Base-by-base conservation (phyloP, 495 filamentous ascomycete genomes). In the Penicillium simplicissimum region DNA sequence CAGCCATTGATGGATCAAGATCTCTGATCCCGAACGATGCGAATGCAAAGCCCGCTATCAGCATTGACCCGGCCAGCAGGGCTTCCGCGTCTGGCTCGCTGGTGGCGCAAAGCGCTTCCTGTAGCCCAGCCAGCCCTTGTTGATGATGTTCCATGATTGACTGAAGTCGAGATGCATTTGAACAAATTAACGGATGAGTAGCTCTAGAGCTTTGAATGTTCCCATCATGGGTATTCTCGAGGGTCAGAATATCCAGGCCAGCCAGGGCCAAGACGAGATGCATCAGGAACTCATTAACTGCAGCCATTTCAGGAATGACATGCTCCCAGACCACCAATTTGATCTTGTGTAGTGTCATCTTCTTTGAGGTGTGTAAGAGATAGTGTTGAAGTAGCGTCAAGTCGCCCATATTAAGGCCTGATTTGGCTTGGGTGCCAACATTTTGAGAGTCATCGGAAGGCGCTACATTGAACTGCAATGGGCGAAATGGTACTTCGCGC, bases 101-200 rank as follows among this genome's bases (percentile, higher is more conserved):
- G 21, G 52, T 33, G 15, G 48, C 28, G 17, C 53, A 35, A 6
- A 73, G 51, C 21, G 48, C 63, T 37, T 67, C 58, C n/a, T 66
- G 59, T 8, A 73, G 53, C 7, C 68, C 68, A 11, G 62, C 47
- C 15, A 73, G 58, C 2, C 70, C 68, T 52, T 52, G 52, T 56
- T 73, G 70, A 45, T 73, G 66, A 42, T 73, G 68, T 48, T 67
- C 65, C 33, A 71, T 57, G 1, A 73, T 48, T 5, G 11, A 11
- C 17, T 54, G 52, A 37, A 68, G 58, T 3, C 55, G n/a, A 34
- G 54, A 9, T 19, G 37, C 6, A 28, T 37, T 42, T 55, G 8
- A 11, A 8, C 11, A 0, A 2, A 33, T 25, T 11, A 10, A 42
- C 9, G 35, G 1, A n/a, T 8, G 19, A 8, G 34, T n/a, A n/a